These are phyloP conservation scores for Chalciporus piperatus DNA, from an alignment of 768 basidiomycete species.

Conservation along the genomic window DNA sequence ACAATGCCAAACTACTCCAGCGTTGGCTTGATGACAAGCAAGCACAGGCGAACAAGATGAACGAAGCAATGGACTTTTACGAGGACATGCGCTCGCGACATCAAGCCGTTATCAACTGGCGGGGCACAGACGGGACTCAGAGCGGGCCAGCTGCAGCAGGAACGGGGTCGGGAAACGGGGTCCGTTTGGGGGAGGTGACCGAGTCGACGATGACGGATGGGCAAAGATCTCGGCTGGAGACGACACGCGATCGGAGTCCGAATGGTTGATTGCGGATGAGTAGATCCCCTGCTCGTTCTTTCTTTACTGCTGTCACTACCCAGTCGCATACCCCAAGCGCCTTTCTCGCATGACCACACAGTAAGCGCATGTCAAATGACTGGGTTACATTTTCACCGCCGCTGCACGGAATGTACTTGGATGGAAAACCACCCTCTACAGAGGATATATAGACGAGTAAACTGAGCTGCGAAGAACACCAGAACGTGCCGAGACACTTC, in stretches of 20 bases:
- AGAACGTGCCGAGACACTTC: slow-evolving; percentile 19
- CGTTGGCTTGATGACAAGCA: slow-evolving; percentile 98
- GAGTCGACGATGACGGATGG: slow-evolving; percentile 58
- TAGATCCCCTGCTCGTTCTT: slow-evolving; percentile 13
- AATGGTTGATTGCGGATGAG: slow-evolving; percentile 80
- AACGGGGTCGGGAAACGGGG: slow-evolving; percentile 41
- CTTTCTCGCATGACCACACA: background rate
- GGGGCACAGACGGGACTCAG: slow-evolving; percentile 37
- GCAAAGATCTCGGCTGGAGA: slow-evolving; percentile 65
- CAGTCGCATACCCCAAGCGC: slow-evolving; percentile 21
- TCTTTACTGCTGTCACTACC: slow-evolving; percentile 10
- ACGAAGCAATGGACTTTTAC: slow-evolving; percentile 87
- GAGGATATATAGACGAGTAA: slow-evolving; percentile 27
- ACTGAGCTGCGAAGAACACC: slow-evolving; percentile 15
- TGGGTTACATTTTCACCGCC: slow-evolving; percentile 18
- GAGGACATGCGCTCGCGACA: slow-evolving; percentile 80
- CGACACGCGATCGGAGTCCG: slow-evolving; percentile 80
- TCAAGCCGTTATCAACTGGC: slow-evolving; percentile 58
- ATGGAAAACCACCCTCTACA: slow-evolving; percentile 32
- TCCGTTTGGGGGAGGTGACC: slow-evolving; percentile 39
- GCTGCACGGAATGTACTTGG: slow-evolving; percentile 10
- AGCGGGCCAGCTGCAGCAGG: slow-evolving; percentile 34
- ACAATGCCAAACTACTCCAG: slow-evolving; percentile 93
- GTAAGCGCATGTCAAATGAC: slow-evolving; percentile 8
- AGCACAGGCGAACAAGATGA: slow-evolving; percentile 90